Conservation (phyloP, 345 rosid species). For the Cochlearia excelsa region DNA sequence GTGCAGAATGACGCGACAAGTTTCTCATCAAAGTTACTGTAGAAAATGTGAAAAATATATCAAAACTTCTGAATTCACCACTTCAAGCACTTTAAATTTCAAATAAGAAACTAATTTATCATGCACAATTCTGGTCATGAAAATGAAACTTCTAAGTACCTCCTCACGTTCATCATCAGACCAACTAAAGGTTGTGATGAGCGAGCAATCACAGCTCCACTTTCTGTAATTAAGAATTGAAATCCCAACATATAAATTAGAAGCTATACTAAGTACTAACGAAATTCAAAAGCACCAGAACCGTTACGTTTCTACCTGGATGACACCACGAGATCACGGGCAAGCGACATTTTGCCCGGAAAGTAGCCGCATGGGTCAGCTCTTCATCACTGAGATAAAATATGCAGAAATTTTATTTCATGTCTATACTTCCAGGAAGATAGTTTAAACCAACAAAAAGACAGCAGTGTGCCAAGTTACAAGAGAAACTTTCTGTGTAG, state of each 20-base stretch:
- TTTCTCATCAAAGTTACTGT: slow-evolving; percentile 90
- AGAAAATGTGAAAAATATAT: slow-evolving; percentile 25
- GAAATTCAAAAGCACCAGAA: slow-evolving; percentile 25
- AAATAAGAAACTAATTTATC: slow-evolving; percentile 22
- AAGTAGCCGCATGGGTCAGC: slow-evolving; percentile 75
- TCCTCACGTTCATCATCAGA: slow-evolving; percentile 95
- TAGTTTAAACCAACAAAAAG: slow-evolving; percentile 19
- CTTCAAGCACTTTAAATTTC: slow-evolving; percentile 26
- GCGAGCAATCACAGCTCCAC: slow-evolving; percentile 97
- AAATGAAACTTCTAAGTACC: slow-evolving; percentile 45
- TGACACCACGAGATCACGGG: slow-evolving; percentile 96
- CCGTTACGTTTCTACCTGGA: slow-evolving; percentile 56
- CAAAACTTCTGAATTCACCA: slow-evolving; percentile 15
- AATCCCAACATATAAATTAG: slow-evolving; percentile 21
- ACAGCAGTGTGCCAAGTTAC: slow-evolving; percentile 16
- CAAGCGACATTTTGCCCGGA: slow-evolving; percentile 83
- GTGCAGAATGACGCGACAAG: slow-evolving; percentile 90
- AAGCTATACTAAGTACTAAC: slow-evolving; percentile 6
- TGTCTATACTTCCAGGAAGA: slow-evolving; percentile 13
- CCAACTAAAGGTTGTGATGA: slow-evolving; percentile 98
- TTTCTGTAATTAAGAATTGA: slow-evolving; percentile 45
- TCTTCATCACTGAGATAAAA: slow-evolving; percentile 68
- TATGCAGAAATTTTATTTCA: slow-evolving; percentile 16
- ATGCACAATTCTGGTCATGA: slow-evolving; percentile 23
- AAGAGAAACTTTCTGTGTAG: slow-evolving; percentile 19